Evolutionary conservation across 352 stramenopile genomes (phyloP).

Genomic region (Globisporangium nodosum): DNA sequence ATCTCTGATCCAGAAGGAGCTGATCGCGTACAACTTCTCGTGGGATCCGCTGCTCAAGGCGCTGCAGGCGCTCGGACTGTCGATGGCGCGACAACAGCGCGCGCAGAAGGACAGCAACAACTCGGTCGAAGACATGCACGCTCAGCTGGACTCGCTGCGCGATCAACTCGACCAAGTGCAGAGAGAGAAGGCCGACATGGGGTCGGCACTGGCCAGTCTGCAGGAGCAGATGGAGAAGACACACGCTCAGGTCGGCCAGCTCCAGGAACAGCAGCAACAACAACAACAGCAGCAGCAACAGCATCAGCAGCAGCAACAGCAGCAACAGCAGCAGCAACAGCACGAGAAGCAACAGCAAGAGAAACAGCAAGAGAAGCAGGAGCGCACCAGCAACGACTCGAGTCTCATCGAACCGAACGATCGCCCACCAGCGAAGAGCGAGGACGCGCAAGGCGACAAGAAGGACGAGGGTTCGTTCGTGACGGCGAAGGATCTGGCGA

Average conservation of each 20-base stretch:
- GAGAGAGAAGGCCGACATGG: conserved; percentile 48
- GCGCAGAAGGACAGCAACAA: conserved; percentile 36
- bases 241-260: conserved; percentile 33
- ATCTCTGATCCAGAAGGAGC: conserved; percentile 51
- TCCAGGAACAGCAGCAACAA: conserved; percentile 11
- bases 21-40: conserved; percentile 68
- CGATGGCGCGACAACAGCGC: conserved; percentile 49
- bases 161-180: conserved; percentile 36
- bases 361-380: conserved; percentile 15
- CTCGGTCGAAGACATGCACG: conserved; percentile 48
- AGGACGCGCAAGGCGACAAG: background rate
- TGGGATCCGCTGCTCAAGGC: conserved; percentile 70
- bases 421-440: conserved; percentile 2
- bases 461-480: conserved; percentile 24
- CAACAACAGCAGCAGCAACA: background rate
- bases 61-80: conserved; percentile 45
- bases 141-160: conserved; percentile 36
- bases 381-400: conserved; percentile 11
- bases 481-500: conserved; percentile 38
- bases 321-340: no score
- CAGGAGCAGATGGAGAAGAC: conserved; percentile 44
- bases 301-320: no score
- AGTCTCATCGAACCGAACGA: conserved; percentile 1
- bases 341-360: conserved; percentile 13
- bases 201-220: conserved; percentile 35